A percentile compares a stretch with the other conserved stretches of the same genome.
Evolutionary conservation across 371 early-diverging fungal genomes (phyloP).

Genomic region (Rhizopus stolonifer): DNA sequence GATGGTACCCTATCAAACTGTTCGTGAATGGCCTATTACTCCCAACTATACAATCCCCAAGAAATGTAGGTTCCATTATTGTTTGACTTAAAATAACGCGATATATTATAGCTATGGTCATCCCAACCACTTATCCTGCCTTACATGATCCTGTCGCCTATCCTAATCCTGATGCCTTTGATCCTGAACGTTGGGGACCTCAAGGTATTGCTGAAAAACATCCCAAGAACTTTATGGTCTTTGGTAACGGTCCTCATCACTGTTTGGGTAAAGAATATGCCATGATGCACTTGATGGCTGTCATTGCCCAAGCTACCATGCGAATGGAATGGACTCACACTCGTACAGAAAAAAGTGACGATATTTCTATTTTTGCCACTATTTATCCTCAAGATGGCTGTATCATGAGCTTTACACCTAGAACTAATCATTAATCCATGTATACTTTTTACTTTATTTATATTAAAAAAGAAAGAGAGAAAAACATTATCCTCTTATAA

Average conservation of each 20-base stretch:
- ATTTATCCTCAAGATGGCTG: conserved; percentile 56
- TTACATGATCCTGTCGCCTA: conserved; percentile 39
- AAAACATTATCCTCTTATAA: conserved; percentile 10
- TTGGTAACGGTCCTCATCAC: conserved; percentile 41
- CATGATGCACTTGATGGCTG: conserved; percentile 37
- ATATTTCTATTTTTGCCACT: conserved; percentile 55
- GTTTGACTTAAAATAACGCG: neutral
- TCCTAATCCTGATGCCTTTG: conserved; percentile 37
- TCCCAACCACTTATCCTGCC: conserved; percentile 42
- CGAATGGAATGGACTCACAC: conserved; percentile 38
- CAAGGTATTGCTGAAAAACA: conserved; percentile 33
- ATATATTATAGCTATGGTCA: conserved; percentile 33
- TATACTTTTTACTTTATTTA: too few species aligned
- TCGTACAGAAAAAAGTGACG: conserved; percentile 46
- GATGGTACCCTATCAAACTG: conserved; percentile 55
- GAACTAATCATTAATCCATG: conserved; percentile 4
- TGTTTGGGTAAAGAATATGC: conserved; percentile 45
- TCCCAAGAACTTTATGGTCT: conserved; percentile 42
- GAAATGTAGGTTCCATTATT: conserved; percentile 25
- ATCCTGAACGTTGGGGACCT: conserved; percentile 43
- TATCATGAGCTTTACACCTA: conserved; percentile 50
- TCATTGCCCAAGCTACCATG: conserved; percentile 30
- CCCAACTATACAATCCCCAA: conserved; percentile 47
- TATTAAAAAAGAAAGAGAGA: too few species aligned
- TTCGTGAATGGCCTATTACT: conserved; percentile 45